Evolutionary conservation across 768 basidiomycete genomes (phyloP).

Genomic region (Austroboletus festivus): DNA sequence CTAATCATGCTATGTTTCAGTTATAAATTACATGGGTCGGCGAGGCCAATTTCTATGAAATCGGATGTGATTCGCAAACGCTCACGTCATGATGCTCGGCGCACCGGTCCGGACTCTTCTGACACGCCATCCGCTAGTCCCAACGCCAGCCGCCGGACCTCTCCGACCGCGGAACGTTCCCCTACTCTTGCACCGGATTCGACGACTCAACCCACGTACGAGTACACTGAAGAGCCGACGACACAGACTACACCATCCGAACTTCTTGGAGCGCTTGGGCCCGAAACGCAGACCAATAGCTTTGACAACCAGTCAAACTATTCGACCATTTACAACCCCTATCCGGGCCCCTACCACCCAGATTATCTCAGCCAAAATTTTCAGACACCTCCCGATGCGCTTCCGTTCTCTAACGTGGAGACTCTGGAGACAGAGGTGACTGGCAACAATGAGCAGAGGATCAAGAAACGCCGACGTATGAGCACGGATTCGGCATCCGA

Average conservation of each 20-base stretch:
- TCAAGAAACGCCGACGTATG: constrained; percentile 69
- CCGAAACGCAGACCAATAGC: constrained; percentile 22
- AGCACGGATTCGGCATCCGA: constrained; percentile 53
- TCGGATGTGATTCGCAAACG: constrained; percentile 88
- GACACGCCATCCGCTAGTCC: constrained; percentile 77
- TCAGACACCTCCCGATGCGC: constrained; percentile 43
- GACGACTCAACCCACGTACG: constrained; percentile 55
- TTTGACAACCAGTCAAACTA: constrained; percentile 30
- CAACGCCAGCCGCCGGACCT: constrained; percentile 69
- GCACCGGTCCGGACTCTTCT: constrained; percentile 47
- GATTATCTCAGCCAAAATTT: constrained; percentile 61
- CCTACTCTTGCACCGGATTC: constrained; percentile 72
- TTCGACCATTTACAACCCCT: constrained; percentile 41
- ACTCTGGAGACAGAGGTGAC: constrained; percentile 41
- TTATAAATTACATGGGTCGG: constrained; percentile 82
- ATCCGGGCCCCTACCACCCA: constrained; percentile 73
- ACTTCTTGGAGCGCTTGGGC: constrained; percentile 45
- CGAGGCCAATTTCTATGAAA: constrained; percentile 88
- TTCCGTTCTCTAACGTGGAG: constrained; percentile 53
- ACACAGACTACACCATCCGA: constrained; percentile 46
- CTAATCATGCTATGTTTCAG: constrained; percentile 27
- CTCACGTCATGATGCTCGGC: constrained; percentile 75
- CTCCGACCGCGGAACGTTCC: constrained; percentile 57
- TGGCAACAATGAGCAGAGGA: constrained; percentile 33
- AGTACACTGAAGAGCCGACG: constrained; percentile 45